Percentiles rank a stretch among this genome's conserved stretches.
These are phyloP conservation scores for Wakefieldia striispora DNA, from an alignment of 768 basidiomycete genomes.

Conservation along the genomic window DNA sequence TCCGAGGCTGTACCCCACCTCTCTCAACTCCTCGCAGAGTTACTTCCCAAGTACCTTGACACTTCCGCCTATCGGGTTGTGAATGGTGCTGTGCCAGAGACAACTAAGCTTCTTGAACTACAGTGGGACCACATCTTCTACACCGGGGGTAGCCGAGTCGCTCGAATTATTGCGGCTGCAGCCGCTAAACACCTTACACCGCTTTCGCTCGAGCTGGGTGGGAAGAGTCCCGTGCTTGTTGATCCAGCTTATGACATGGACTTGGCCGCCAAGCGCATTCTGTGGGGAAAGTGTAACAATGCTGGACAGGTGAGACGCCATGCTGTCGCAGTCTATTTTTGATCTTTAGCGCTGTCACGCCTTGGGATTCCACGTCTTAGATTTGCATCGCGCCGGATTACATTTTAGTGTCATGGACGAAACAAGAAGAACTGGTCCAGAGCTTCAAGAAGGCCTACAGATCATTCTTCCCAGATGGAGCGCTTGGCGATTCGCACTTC, in stretches of 20 bases:
- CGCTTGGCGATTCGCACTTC: constrained; percentile 43
- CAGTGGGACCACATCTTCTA: constrained; percentile 39
- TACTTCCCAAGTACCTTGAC: constrained; percentile 58
- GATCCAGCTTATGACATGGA: constrained; percentile 41
- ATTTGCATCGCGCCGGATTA: constrained; percentile 47
- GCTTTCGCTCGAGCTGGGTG: constrained; percentile 32
- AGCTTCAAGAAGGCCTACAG: constrained; percentile 43
- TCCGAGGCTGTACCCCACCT: constrained; percentile 55
- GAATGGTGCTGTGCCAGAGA: constrained; percentile 44
- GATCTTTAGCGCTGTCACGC: not conserved
- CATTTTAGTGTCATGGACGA: constrained; percentile 38
- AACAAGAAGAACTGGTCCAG: constrained; percentile 46
- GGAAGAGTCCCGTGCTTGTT: constrained; percentile 47
- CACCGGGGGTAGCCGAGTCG: constrained; percentile 34
- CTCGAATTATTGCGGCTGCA: constrained; percentile 22
- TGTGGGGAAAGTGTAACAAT: constrained; percentile 67
- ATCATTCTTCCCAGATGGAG: constrained; percentile 54
- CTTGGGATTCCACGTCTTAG: constrained; percentile 24
- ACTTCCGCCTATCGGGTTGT: constrained; percentile 50
- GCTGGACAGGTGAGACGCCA: constrained; percentile 51
- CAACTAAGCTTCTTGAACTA: constrained; percentile 30
- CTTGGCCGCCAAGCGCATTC: constrained; percentile 58
- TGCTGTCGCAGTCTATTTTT: not conserved
- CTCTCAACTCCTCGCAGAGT: constrained; percentile 48
- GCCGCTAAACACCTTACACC: constrained; percentile 36